Evolutionary conservation across 768 basidiomycete species (phyloP), one percentile per base, ranked within the genome.

Genomic region (Omphalotus guepiniiformis): DNA sequence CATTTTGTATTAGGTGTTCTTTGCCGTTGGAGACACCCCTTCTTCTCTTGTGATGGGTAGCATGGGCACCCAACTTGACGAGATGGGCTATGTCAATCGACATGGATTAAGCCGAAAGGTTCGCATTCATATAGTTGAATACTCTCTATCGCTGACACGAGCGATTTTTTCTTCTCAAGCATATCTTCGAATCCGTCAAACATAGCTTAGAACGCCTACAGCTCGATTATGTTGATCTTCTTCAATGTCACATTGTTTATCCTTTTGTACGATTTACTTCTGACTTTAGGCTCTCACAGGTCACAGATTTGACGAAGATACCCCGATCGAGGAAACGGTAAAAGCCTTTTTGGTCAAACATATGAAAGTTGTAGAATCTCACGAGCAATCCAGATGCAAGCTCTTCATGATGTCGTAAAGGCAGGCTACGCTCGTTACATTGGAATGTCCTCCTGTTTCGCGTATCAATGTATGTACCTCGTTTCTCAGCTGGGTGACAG

Each of bases 181-280:
- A 71, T 52, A 79, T 81, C 44, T 80, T 81, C 54, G 76, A 74
- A 38, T 58, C 69, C 1, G 64, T 72, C 27, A 67, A 70, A 51
- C 53, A 61, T 5, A 66, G 68, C 18, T 60, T 81, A 42, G 60
- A 76, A 55, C 65, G 78, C 21, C 63, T 81, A 1, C 74, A 79
- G 28, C 53, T 76, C 26, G 79, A 80, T 39, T 78, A 79, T 47
- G 68, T 81, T 56, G 80, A 80, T 53, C 55, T 80, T 3, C 60
- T 79, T 12, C 79, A 80, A 57, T 73, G 74, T 59, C 9, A n/a
- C n/a, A n/a, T 9, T 32, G 9, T 32, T 32, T 32, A n/a, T 32
- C 30, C 67, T 44, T 67, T 66, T 48, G 59, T 64, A n/a, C 51
- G 53, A 2, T 50, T n/a, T 53, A 62, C 61, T 23, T 65, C 40